Evolutionary conservation across 108 stramenopile species (phyloP).

Genomic region (Discostella pseudostelligera): DNA sequence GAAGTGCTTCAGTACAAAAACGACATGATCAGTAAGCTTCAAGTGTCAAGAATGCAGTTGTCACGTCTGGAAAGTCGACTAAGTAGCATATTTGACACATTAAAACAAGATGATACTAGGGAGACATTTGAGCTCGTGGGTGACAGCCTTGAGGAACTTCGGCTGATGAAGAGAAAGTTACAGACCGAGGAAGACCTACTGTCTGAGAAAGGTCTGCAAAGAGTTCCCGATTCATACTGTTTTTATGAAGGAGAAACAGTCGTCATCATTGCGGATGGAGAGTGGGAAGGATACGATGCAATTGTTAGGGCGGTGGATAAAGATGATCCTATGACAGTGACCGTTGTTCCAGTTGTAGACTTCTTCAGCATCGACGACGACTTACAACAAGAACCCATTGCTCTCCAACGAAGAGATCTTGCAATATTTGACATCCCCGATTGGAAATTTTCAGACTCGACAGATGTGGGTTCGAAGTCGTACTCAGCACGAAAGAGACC

Average conservation of each 20-base stretch:
- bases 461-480: background rate
- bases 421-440: constrained; percentile 70
- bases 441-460: constrained; percentile 3
- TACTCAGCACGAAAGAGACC: constrained; percentile 32
- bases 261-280: constrained; percentile 58
- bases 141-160: constrained; percentile 56
- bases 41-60: constrained; percentile 56
- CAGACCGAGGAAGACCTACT: constrained; percentile 55
- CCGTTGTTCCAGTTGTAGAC: constrained; percentile 52
- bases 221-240: constrained; percentile 41
- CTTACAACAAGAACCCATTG: constrained; percentile 18
- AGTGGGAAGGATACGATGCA: constrained; percentile 58
- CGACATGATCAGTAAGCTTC: constrained; percentile 58
- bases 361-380: constrained; percentile 17
- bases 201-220: constrained; percentile 57
- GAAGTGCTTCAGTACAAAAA: constrained; percentile 43
- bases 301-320: constrained; percentile 20
- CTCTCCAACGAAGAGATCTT: constrained; percentile 55
- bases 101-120: constrained; percentile 27
- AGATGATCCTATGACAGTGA: constrained; percentile 36
- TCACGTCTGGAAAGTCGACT: constrained; percentile 53
- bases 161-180: constrained; percentile 48
- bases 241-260: constrained; percentile 62
- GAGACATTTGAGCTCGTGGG: constrained; percentile 60
- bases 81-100: constrained; percentile 41